Base-by-base conservation (phyloP, 148 eudicot species). In the Diospyros kaki region DNA sequence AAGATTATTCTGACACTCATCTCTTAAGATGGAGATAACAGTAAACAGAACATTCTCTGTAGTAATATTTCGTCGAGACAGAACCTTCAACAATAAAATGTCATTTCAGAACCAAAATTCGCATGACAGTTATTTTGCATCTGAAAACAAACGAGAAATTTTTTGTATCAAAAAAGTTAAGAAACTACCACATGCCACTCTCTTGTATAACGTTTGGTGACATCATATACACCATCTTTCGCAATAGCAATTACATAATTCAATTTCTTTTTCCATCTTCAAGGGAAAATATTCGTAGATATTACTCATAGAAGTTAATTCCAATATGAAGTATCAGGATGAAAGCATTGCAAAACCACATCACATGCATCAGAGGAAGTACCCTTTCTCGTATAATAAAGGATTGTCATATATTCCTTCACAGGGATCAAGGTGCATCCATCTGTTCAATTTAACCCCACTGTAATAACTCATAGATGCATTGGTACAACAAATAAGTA, bases 361-460 rank as follows among this genome's bases (percentile, higher is more conserved):
- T 45, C 51, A 2, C 41, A 43, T 40, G 48, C 6, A 67, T 73
- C 59, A 40, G 58, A 58, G 72, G 58, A 62, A 71, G 60, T 88
- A 95, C 98, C 98, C 98, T 73, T 89, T 92, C 82, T 95, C 97
- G 82, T 95, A 95, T n/a, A 95, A 76, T 73, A 95, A 79, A 10
- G 98, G 97, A 59, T 82, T 92, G 87, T 95, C 98, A 82, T 87
- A 90, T 79, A 90, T 88, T 76, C 90, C 97, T 76, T 95, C 98
- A 81, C 98, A 92, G 28, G 98, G 98, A 87, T 95, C 98, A 79
- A 95, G 97, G 84, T 95, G 98, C 91, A 95, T 92, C 98, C 98
- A 95, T 83, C 98, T 92, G 92, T 51, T 60, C 17, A 55, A 43
- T 73, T 77, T 58, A 58, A 11, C 6, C 18, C 43, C 53, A 63